These are phyloP conservation scores for Vigna mungo DNA, from an alignment of 306 rosid species.

Conservation along the genomic window DNA sequence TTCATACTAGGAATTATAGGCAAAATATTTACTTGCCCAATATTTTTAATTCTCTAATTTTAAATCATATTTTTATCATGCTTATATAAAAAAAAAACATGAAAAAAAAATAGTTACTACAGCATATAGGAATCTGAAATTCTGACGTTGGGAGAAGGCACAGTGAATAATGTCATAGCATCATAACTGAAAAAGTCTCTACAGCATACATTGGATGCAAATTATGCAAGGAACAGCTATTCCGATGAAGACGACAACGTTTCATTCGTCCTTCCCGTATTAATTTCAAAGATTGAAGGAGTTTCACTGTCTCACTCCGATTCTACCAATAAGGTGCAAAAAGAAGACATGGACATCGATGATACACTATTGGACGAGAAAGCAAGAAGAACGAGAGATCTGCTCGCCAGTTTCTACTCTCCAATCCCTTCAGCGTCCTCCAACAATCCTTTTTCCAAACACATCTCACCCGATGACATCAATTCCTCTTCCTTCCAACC, in stretches of 20 bases:
- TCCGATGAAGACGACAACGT: neutral
- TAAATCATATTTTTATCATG: neutral
- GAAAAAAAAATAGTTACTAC: neutral
- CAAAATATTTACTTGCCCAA: too few species aligned
- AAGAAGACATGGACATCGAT: slow-evolving; percentile 54
- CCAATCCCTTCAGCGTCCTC: slow-evolving; percentile 64
- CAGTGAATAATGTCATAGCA: neutral
- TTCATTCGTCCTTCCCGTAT: neutral
- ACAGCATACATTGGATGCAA: neutral
- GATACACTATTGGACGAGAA: slow-evolving; percentile 73
- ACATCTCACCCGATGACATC: slow-evolving; percentile 70
- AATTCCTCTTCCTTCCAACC: slow-evolving; percentile 78
- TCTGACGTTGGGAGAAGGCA: neutral
- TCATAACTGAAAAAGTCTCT: neutral
- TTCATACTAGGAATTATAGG: too few species aligned
- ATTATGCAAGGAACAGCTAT: neutral
- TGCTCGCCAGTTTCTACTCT: slow-evolving; percentile 90
- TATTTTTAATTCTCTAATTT: too few species aligned
- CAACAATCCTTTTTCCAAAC: slow-evolving; percentile 44
- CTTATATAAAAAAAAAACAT: neutral
- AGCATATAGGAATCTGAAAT: neutral
- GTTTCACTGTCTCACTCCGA: neutral
- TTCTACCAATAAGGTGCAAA: neutral
- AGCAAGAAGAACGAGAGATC: slow-evolving; percentile 92
- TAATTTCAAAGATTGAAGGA: neutral